phyloP scores from a whole-genome alignment of 495 filamentous ascomycete species.

The Talaromyces nanjingensis region DNA sequence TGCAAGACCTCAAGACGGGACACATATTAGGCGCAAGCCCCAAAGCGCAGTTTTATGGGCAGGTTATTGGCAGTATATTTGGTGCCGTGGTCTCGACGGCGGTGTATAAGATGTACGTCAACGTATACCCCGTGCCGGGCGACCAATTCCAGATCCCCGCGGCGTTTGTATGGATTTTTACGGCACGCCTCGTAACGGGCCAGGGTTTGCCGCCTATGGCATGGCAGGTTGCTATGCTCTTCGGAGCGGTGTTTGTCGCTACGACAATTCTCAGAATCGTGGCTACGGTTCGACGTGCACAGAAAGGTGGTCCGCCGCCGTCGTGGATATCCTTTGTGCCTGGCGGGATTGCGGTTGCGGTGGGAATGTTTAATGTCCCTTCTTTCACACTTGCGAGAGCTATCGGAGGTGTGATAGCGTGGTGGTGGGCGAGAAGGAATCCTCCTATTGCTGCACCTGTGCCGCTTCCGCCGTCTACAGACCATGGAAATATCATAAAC shows the following conservation, averaged over 20 bases:
- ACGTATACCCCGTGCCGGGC: slow-evolving; percentile 80
- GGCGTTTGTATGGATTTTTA: slow-evolving; percentile 94
- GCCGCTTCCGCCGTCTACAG: not conserved
- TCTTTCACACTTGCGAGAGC: slow-evolving; percentile 89
- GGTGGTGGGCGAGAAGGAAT: slow-evolving; percentile 52
- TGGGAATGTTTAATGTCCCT: slow-evolving; percentile 96
- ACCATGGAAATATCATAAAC: slow-evolving; percentile 34
- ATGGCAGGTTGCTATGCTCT: slow-evolving; percentile 64
- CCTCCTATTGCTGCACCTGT: slow-evolving; percentile 32
- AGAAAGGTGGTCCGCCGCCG: slow-evolving; percentile 13
- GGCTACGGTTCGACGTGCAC: not conserved
- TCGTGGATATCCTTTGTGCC: slow-evolving; percentile 55
- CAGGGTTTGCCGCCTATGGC: slow-evolving; percentile 81
- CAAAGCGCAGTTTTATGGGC: slow-evolving; percentile 93
- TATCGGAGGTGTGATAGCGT: slow-evolving; percentile 75
- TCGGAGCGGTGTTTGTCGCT: slow-evolving; percentile 60
- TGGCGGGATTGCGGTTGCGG: slow-evolving; percentile 90
- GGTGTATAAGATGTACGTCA: slow-evolving; percentile 87
- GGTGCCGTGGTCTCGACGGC: slow-evolving; percentile 81
- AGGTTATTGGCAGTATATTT: slow-evolving; percentile 83
- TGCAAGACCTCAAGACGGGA: slow-evolving; percentile 97
- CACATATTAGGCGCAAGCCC: slow-evolving; percentile 88
- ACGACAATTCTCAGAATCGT: slow-evolving; percentile 62
- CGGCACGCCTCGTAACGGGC: slow-evolving; percentile 88
- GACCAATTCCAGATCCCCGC: slow-evolving; percentile 91